Base-by-base conservation (phyloP, 129 eudicot genomes). In the Oenanthe sinensis region DNA sequence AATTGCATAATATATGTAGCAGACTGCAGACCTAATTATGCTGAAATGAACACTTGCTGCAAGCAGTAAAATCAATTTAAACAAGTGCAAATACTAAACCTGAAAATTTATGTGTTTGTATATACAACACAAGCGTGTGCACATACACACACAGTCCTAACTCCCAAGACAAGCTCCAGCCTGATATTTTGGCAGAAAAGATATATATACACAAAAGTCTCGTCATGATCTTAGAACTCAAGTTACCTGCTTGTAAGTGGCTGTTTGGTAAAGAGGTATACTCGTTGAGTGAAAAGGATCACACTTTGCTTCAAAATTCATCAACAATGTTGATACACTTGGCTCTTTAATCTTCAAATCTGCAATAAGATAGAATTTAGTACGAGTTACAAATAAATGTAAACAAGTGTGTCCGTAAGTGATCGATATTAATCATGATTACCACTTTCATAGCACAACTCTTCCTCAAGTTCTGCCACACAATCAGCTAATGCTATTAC, bases 261-360 rank as follows among this genome's bases (percentile, higher is more conserved):
- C 91, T 72, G 97, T 93, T 75, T 93, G 98, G 65, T 93, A 93
- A 17, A 93, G 82, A 22, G 97, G 97, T 19, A 97, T 86, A 86
- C 98, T 93, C 82, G 88, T 76, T 6, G 98, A 88, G 77, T 75
- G 81, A 83, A 87, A 93, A 83, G 98, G 97, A 93, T 93, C 98
- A 83, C 87, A 89, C 2, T 85, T 88, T 79, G 82, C 91, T 63
- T 84, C 88, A 80, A 93, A 91, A 88, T 93, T 93, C 97, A 93
- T 86, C 88, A 93, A 78, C 81, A 91, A 79, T 67, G 97, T 93
- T 20, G 98, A 86, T 19, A 93, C 87, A 87, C 90, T 75, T 91
- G 4, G 96, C 68, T 95, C 98, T 81, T 44, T 79, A 37, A 60
- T 74, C 44, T 84, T 86, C 49, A 37, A 45, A 67, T 88, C 96